These are phyloP conservation scores for Carex myosuroides DNA, from an alignment of 176 grass and related monocot species.

Conservation along the genomic window DNA sequence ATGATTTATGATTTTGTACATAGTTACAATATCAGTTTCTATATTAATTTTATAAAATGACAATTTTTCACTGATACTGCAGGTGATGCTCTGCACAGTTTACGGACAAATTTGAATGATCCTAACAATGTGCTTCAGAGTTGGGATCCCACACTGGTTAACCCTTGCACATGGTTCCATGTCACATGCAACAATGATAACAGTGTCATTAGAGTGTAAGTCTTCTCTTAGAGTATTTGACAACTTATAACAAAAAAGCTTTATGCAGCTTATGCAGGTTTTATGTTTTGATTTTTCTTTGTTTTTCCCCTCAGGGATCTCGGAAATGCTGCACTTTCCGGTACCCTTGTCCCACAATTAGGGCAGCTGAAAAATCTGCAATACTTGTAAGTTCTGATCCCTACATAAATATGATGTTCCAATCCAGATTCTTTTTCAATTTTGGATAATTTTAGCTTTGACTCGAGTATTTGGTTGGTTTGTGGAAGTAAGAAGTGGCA, in stretches of 20 bases:
- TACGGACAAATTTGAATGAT: conserved; percentile 73
- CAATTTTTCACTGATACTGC: conserved; percentile 13
- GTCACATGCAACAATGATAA: conserved; percentile 98
- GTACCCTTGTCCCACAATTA: conserved; percentile 76
- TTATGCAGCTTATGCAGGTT: neutral
- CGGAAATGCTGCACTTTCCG: conserved; percentile 87
- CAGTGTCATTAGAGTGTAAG: conserved; percentile 98
- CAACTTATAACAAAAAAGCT: neutral
- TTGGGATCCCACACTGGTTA: conserved; percentile 94
- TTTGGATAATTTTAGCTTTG: conserved; percentile 14
- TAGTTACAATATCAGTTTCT: neutral
- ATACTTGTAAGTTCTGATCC: conserved; percentile 70
- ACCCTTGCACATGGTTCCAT: conserved; percentile 97
- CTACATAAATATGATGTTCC: neutral
- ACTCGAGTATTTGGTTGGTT: neutral
- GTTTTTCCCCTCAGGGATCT: conserved; percentile 61
- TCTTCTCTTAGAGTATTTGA: conserved; percentile 21
- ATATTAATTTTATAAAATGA: neutral
- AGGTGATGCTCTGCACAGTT: conserved; percentile 94
- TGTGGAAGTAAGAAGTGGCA: neutral
- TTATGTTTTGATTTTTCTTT: neutral
- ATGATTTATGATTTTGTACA: neutral
- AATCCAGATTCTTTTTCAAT: neutral
- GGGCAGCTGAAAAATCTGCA: conserved; percentile 96
- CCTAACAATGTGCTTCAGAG: conserved; percentile 98